phyloP scores from a whole-genome alignment of 352 stramenopile genomes.

The Pythium chondricola region DNA sequence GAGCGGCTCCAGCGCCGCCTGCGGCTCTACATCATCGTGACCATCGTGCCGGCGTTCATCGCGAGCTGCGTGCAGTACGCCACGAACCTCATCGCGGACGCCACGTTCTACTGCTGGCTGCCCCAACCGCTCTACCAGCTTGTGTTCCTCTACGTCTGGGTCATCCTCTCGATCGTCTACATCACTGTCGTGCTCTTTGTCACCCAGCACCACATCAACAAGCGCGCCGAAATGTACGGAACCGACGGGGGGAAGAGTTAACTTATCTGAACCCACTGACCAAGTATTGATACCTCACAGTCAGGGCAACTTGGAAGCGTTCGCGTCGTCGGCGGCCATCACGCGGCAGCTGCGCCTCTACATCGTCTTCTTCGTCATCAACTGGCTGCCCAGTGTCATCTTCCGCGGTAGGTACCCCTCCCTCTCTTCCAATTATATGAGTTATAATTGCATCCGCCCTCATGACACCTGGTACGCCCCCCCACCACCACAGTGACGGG shows the following conservation, averaged over 20 bases:
- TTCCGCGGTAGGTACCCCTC: constrained; percentile 43
- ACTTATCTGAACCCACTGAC: not conserved
- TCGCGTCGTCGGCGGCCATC: constrained; percentile 59
- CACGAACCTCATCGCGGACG: constrained; percentile 20
- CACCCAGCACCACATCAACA: constrained; percentile 50
- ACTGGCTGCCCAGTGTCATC: constrained; percentile 55
- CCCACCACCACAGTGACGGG: constrained; percentile 61
- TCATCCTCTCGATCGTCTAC: constrained; percentile 56
- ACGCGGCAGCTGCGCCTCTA: constrained; percentile 63
- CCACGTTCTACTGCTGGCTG: constrained; percentile 81
- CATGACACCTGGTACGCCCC: no score
- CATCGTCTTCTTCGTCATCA: constrained; percentile 61
- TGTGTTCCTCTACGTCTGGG: constrained; percentile 57
- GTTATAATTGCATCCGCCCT: no score
- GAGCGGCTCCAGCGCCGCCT: constrained; percentile 49
- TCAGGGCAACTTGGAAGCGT: constrained; percentile 53
- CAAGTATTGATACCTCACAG: constrained; percentile 5
- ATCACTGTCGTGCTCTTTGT: constrained; percentile 58
- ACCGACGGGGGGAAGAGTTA: not conserved
- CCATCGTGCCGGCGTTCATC: constrained; percentile 32
- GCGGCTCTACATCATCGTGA: constrained; percentile 48
- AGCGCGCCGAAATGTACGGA: constrained; percentile 22
- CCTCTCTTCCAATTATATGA: no score
- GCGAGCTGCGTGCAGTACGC: constrained; percentile 27
- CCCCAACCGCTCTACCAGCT: constrained; percentile 38